Evolutionary conservation across 2,329 filamentous ascomycete species (phyloP).

Genomic region (Fragosphaeria purpurea): DNA sequence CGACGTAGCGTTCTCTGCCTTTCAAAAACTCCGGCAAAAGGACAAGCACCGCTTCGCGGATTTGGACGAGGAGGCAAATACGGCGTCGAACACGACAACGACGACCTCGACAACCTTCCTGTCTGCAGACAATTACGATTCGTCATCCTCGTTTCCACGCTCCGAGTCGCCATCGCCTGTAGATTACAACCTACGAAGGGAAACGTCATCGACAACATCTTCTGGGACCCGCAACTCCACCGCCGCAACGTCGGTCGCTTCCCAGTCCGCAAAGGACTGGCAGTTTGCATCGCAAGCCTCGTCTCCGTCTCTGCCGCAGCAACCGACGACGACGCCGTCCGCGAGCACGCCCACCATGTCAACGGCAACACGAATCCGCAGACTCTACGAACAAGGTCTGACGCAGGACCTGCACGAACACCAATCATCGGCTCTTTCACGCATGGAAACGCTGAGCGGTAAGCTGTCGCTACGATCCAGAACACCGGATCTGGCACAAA

Average conservation of each 20-base stretch:
- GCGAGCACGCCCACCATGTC: slow-evolving; percentile 27
- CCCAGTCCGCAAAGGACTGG: slow-evolving; percentile 51
- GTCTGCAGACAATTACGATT: slow-evolving; percentile 29
- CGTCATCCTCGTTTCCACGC: slow-evolving; percentile 21
- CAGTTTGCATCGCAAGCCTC: slow-evolving; percentile 16
- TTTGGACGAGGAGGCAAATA: background rate
- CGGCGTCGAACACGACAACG: slow-evolving; percentile 19
- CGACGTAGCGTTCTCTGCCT: slow-evolving; percentile 73
- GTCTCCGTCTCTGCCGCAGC: slow-evolving; percentile 20
- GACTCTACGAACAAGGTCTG: slow-evolving; percentile 75
- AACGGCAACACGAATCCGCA: slow-evolving; percentile 54
- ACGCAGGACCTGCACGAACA: slow-evolving; percentile 73
- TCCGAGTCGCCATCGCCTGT: slow-evolving; percentile 48
- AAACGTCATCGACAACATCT: slow-evolving; percentile 79
- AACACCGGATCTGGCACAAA: slow-evolving; percentile 35
- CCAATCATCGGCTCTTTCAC: slow-evolving; percentile 64
- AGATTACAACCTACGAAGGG: slow-evolving; percentile 64
- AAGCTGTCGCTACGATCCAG: slow-evolving; percentile 43
- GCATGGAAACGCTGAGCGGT: slow-evolving; percentile 68
- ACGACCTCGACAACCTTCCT: background rate
- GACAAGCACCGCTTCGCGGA: slow-evolving; percentile 38
- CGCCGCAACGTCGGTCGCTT: slow-evolving; percentile 79
- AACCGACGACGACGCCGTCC: slow-evolving; percentile 12
- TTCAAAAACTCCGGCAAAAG: slow-evolving; percentile 61
- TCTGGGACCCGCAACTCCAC: slow-evolving; percentile 68